A percentile compares a stretch with the other conserved stretches of the same genome.
Conservation (phyloP, 1,284 basidiomycete genomes). For the Ganoderma multipileum region DNA sequence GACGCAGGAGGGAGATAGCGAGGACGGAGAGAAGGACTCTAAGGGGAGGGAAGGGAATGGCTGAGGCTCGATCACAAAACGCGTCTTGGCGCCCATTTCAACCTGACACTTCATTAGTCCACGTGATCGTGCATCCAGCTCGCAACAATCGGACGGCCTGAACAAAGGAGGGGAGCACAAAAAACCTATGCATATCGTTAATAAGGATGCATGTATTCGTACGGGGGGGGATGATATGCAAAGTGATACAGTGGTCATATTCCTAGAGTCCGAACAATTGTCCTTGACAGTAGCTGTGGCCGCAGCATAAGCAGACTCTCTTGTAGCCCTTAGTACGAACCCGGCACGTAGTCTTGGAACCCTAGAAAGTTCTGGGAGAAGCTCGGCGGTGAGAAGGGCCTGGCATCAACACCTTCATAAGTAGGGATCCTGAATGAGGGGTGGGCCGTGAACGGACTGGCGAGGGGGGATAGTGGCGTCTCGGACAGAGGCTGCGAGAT, state of each 20-base stretch:
- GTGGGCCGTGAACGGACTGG: conserved; percentile 20
- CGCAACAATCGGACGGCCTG: neutral
- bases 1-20: conserved; percentile 2
- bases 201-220: neutral
- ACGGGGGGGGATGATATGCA: neutral
- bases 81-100: conserved; percentile 5
- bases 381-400: conserved; percentile 28
- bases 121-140: conserved; percentile 20
- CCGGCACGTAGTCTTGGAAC: conserved; percentile 22
- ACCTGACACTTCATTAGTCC: neutral
- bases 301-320: neutral
- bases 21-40: neutral
- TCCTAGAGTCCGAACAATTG: neutral
- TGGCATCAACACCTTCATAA: conserved; percentile 29
- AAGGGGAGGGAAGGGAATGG: neutral
- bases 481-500: conserved; percentile 14
- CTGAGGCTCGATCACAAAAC: neutral
- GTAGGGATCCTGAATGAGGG: conserved; percentile 25
- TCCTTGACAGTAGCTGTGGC: neutral
- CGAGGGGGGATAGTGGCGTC: conserved; percentile 26
- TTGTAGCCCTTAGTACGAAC: neutral
- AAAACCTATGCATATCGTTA: neutral
- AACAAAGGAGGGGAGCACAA: neutral
- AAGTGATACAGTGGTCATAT: neutral
- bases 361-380: conserved; percentile 26